phyloP scores from a whole-genome alignment of 2,329 filamentous ascomycete species.

The Fusarium pseudograminearum region DNA sequence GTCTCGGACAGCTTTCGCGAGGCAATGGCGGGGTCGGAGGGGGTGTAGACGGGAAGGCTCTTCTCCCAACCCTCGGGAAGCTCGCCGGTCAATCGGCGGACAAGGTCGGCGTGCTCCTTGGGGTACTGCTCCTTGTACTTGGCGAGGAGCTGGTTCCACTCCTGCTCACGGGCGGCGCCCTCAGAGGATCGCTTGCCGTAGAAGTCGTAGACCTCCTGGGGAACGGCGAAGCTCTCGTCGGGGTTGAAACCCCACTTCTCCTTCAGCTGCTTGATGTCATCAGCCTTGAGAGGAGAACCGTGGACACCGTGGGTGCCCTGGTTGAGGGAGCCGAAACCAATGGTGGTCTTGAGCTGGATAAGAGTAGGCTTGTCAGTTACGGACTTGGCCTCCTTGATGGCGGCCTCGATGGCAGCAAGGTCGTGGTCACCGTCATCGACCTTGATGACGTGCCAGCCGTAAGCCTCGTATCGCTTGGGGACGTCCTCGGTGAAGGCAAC shows the following conservation, averaged over 20 bases:
- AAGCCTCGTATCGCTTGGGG: constrained; percentile 91
- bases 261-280: constrained; percentile 95
- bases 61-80: constrained; percentile 98
- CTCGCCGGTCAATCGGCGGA: constrained; percentile 81
- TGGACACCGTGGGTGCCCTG: constrained; percentile 96
- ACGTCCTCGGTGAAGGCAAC: constrained; percentile 98
- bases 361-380: constrained; percentile 97
- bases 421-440: constrained; percentile 92
- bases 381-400: constrained; percentile 84
- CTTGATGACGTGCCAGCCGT: constrained; percentile 91
- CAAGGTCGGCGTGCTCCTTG: constrained; percentile 82
- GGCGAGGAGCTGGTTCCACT: constrained; percentile 94
- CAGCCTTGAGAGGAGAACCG: constrained; percentile 93
- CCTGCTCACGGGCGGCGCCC: constrained; percentile 88
- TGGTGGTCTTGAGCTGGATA: constrained; percentile 97
- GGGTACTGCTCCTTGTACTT: constrained; percentile 86
- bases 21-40: constrained; percentile 84
- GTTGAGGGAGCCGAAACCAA: constrained; percentile 93
- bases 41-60: constrained; percentile 89
- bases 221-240: constrained; percentile 90
- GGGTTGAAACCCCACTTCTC: constrained; percentile 96
- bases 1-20: constrained; percentile 97
- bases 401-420: constrained; percentile 86
- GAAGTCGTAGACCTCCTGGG: constrained; percentile 92
- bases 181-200: constrained; percentile 87